Evolutionary conservation across 106 monocot genomes (phyloP).

Genomic region (Dioscorea alata): DNA sequence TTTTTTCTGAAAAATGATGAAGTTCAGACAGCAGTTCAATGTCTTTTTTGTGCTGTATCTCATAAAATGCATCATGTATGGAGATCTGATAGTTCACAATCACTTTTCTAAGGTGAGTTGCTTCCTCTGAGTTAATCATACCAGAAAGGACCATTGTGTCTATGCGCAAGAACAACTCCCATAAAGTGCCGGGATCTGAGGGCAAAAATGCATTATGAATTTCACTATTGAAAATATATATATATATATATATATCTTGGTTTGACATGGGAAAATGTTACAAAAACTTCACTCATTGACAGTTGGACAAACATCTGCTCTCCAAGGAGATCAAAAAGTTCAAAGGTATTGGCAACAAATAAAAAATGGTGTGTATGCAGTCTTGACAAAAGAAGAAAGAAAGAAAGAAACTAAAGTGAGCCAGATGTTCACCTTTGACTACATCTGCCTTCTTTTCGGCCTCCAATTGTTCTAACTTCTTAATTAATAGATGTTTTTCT

Average conservation of each 20-base stretch:
- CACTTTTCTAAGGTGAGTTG: conserved; percentile 23
- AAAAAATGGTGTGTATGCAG: neutral
- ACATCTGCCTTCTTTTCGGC: conserved; percentile 6
- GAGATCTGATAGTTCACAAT: conserved; percentile 2
- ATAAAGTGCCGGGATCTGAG: neutral
- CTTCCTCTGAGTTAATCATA: conserved; percentile 14
- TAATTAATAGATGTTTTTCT: conserved; percentile 18
- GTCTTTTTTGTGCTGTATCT: conserved; percentile 21
- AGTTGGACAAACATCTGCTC: no score
- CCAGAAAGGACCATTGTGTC: conserved; percentile 34
- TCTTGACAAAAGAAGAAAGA: neutral
- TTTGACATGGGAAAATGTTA: no score
- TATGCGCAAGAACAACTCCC: conserved; percentile 27
- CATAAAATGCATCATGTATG: conserved; percentile 10
- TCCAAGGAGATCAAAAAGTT: neutral
- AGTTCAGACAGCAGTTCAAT: conserved; percentile 26
- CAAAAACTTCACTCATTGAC: no score
- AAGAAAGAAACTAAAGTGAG: neutral
- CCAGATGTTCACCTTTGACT: neutral
- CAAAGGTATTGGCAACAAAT: neutral
- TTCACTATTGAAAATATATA: no score
- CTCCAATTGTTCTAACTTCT: conserved; percentile 21
- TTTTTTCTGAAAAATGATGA: conserved; percentile 16
- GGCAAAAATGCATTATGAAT: no score
- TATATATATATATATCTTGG: no score